Percentiles rank a stretch among this genome's conserved stretches.
Conservation (phyloP, 371 early-diverging fungal genomes). For the Nematocida homosporus region DNA sequence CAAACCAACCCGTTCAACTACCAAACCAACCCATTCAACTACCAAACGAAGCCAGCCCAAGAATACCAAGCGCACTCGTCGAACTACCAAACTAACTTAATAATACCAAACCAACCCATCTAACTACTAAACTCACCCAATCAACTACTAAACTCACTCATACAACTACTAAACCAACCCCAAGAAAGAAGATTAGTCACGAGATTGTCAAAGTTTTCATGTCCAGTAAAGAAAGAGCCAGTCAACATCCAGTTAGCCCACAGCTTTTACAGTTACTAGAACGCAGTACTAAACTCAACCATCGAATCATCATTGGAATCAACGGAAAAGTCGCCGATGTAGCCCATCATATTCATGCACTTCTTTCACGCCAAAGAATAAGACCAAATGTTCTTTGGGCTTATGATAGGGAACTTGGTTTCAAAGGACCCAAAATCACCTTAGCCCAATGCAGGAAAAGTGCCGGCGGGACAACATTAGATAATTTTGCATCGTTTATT, state of each 20-base stretch:
- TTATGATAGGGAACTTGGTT: slow-evolving; percentile 56
- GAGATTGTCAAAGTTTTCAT: background rate
- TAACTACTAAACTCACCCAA: no score
- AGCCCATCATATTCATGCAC: slow-evolving; percentile 51
- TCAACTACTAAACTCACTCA: no score
- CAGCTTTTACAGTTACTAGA: slow-evolving; percentile 36
- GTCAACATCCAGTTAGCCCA: slow-evolving; percentile 18
- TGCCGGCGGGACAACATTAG: slow-evolving; percentile 28
- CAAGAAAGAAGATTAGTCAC: slow-evolving; percentile 8
- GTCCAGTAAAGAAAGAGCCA: slow-evolving; percentile 22
- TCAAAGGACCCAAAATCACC: slow-evolving; percentile 39
- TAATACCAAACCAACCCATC: no score
- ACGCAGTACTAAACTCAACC: slow-evolving; percentile 40
- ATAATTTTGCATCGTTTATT: slow-evolving; percentile 53
- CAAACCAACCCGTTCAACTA: no score
- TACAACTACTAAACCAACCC: background rate
- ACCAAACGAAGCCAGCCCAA: no score
- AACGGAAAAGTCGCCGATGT: slow-evolving; percentile 52
- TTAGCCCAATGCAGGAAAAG: slow-evolving; percentile 12
- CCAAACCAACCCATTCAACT: no score
- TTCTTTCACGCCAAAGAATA: slow-evolving; percentile 39
- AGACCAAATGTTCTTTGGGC: slow-evolving; percentile 58
- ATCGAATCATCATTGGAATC: slow-evolving; percentile 60
- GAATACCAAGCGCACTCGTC: no score
- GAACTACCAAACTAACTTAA: no score